Base-by-base conservation (phyloP, 352 stramenopile genomes). In the Pythium folliculosum region DNA sequence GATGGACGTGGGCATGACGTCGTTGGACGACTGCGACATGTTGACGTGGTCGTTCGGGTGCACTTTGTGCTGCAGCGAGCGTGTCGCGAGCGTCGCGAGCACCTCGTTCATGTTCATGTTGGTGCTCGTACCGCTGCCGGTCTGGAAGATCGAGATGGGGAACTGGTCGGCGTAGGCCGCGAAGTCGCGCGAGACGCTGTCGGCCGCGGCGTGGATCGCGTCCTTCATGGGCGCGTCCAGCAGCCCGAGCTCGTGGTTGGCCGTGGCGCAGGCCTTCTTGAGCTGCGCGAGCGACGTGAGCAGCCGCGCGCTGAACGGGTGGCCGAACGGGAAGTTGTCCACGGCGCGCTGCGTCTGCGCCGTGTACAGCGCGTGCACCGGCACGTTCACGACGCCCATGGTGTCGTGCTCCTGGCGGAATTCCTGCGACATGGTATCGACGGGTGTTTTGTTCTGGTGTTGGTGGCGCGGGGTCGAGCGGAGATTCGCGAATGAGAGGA, bases 21-120 rank as follows among this genome's bases (percentile, higher is more conserved):
- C 81, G 67, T 90, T 90, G 14, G 81, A 88, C 25, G 81, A 90
- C 58, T 90, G 81, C 17, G 73, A 86, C 76, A 87, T 90, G 70
- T 90, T 90, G 23, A 90, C 75, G 61, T 90, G 77, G 69, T 90
- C 81, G 67, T 90, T 90, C 37, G 81, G 81, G 65, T 88, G 79
- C n/a, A 99, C 91, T 8, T 88, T 94, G 17, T 67, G 73, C 60
- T 89, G 90, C 8, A 98, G 81, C 61, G 61, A 40, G 21, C 48
- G 53, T 17, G 53, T 71, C 10, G 95, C 94, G 35, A 96, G 77
- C 68, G 97, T 98, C 17, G 92, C 84, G 43, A 99, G 79, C 3
- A 99, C 96, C 79, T 99, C 94, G 80, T 99, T 99, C 22, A 97
- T 89, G 79, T 99, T 99, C 96, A 99, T 99, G 80, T 99, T 99